Conservation (phyloP, 2,329 filamentous ascomycete genomes). For the Tolypocladium nubicola region DNA sequence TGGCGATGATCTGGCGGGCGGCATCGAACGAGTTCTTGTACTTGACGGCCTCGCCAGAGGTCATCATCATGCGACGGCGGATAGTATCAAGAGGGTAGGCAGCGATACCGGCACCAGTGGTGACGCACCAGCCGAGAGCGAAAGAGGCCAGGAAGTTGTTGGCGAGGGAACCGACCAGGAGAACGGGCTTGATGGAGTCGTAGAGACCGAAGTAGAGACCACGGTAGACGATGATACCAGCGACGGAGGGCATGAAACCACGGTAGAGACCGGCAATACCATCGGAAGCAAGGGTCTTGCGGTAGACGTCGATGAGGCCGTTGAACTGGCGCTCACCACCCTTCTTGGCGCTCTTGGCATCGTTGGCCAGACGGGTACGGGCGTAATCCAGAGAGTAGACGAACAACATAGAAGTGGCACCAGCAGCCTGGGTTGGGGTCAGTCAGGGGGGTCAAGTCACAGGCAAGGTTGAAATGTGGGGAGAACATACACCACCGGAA, state of each 20-base stretch:
- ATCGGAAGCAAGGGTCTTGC: constrained; percentile 98
- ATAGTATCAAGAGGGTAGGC: constrained; percentile 99
- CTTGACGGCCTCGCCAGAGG: constrained; percentile 94
- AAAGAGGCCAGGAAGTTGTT: constrained; percentile 99
- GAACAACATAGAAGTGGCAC: constrained; percentile 99
- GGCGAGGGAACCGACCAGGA: constrained; percentile 82
- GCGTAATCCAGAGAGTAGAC: constrained; percentile 99
- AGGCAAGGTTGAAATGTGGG: background rate
- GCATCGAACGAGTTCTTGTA: constrained; percentile 96
- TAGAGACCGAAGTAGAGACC: constrained; percentile 99
- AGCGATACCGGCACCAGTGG: constrained; percentile 99
- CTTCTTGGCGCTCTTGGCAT: constrained; percentile 96
- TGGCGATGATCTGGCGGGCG: constrained; percentile 90
- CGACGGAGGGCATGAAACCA: constrained; percentile 99
- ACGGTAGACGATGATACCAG: constrained; percentile 99
- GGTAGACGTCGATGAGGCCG: constrained; percentile 98
- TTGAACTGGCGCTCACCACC: constrained; percentile 99
- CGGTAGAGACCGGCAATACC: constrained; percentile 99
- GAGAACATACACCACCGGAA: constrained; percentile 86
- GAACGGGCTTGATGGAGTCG: constrained; percentile 99
- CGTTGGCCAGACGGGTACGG: constrained; percentile 99
- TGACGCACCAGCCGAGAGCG: constrained; percentile 96
- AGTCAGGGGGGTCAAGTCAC: background rate
- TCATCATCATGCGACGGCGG: constrained; percentile 99
- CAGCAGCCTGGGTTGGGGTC: constrained; percentile 57